phyloP scores from a whole-genome alignment of 2,329 filamentous ascomycete species.

The Fusarium virguliforme region DNA sequence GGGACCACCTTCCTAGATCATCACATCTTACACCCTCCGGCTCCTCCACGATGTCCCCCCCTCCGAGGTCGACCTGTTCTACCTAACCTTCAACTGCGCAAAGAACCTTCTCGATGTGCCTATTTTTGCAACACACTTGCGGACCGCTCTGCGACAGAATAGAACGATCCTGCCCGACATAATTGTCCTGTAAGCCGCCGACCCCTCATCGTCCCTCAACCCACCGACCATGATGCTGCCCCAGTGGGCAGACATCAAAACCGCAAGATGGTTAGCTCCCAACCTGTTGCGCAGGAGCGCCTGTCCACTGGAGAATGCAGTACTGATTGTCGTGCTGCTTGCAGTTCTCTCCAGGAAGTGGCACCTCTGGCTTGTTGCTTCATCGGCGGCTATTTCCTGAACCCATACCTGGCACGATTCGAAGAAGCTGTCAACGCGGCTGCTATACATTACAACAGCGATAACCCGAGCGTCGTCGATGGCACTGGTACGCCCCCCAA shows the following conservation, averaged over 20 bases:
- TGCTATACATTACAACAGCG: conserved; percentile 36
- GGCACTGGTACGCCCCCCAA: conserved; percentile 46
- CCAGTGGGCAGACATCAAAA: conserved; percentile 27
- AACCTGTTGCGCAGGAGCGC: conserved; percentile 14
- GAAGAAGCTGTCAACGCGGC: conserved; percentile 81
- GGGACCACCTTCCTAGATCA: conserved; percentile 5
- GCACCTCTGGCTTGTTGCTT: conserved; percentile 89
- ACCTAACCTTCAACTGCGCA: conserved; percentile 92
- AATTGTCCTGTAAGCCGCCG: conserved; percentile 69
- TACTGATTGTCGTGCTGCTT: conserved; percentile 47
- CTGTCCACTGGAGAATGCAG: conserved; percentile 30
- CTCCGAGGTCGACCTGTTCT: conserved; percentile 77
- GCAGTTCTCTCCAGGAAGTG: conserved; percentile 88
- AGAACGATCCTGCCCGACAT: conserved; percentile 66
- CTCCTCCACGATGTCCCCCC: conserved; percentile 56
- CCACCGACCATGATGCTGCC: conserved; percentile 26
- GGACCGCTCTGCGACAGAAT: conserved; percentile 70
- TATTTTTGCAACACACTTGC: conserved; percentile 80
- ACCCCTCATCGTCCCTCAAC: conserved; percentile 32
- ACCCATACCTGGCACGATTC: conserved; percentile 82
- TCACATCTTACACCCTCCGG: conserved; percentile 15
- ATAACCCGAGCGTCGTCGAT: conserved; percentile 13
- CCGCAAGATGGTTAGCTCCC: conserved; percentile 14
- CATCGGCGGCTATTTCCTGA: conserved; percentile 85
- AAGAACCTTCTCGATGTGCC: conserved; percentile 79